A percentile compares a stretch with the other conserved stretches of the same genome.
These are phyloP conservation scores for Allodekkera sacchari DNA, from an alignment of 805 yeast genomes.

Conservation along the genomic window DNA sequence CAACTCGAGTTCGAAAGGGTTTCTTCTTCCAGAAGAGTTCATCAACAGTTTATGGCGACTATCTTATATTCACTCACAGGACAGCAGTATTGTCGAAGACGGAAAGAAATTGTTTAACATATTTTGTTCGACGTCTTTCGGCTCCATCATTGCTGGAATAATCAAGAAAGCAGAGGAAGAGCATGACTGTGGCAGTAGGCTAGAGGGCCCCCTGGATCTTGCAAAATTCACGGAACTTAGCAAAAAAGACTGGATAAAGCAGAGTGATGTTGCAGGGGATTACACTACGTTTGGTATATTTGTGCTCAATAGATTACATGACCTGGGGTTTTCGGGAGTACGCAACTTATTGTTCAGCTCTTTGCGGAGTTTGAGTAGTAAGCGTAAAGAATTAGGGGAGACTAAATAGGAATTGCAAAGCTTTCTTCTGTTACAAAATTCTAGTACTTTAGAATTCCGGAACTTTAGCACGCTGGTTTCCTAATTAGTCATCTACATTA, in stretches of 20 bases:
- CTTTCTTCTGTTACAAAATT: too few relatives aligned
- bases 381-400: neutral
- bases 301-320: constrained; percentile 33
- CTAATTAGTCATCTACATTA: too few relatives aligned
- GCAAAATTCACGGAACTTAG: constrained; percentile 28
- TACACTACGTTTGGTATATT: constrained; percentile 39
- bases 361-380: constrained; percentile 35
- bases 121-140: constrained; percentile 45
- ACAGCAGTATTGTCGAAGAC: too few relatives aligned
- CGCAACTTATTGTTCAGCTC: constrained; percentile 45
- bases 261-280: constrained; percentile 26
- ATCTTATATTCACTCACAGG: too few relatives aligned
- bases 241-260: constrained; percentile 16
- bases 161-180: constrained; percentile 41
- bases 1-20: constrained; percentile 31
- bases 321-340: constrained; percentile 39
- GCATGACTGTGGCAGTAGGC: constrained; percentile 27
- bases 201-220: constrained; percentile 47
- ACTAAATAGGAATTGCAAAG: too few relatives aligned
- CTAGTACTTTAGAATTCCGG: too few relatives aligned
- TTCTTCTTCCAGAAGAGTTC: constrained; percentile 28
- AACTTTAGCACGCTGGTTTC: too few relatives aligned
- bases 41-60: constrained; percentile 21
- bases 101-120: constrained; percentile 25
- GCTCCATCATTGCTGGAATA: constrained; percentile 33